Evolutionary conservation across 1,139 yeast genomes (phyloP), one percentile per base, ranked within the genome.

Genomic region (Scheffersomyces insectosa): DNA sequence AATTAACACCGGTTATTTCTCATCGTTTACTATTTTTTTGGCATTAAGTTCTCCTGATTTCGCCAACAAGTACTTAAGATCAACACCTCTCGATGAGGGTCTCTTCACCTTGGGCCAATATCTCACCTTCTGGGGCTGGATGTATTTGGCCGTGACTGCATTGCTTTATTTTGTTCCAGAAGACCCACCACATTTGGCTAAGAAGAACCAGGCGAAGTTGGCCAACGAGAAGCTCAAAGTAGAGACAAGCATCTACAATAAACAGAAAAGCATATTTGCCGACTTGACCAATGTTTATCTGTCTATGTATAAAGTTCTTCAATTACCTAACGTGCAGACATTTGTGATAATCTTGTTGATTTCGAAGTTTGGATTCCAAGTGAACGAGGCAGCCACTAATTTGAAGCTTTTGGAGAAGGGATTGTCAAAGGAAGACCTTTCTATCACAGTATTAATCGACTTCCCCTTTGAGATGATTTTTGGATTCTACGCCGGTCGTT

Each of bases 381-480:
- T 93, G 14, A 93, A 91, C 56, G 99, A 93, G 62, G 91, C 95
- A 4, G 98, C 96, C 20, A 93, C 99, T 1, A 91, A 91, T 58
- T 75, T 93, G 55, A 93, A 91, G 60, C 72, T 95, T 23, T 70
- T 93, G n/a, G 99, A 93, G 61, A 86, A 85, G 59, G 99, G 99
- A 0, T 80, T 93, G 41, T 83, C 95, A 30, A 88, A 91, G 59
- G 99, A 93, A 63, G 98, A 93, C 62, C 73, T 93, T 37, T 95
- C 98, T 1, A 80, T 93, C 12, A 88, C 97, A 0, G 99, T 93
- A 0, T 68, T 93, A 42, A 88, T 95, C 41, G 97, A 93, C 62
- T 93, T 93, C 65, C 99, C 99, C 6, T 90, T 93, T 65, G 99
- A 95, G 63, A 85, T 93, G 63, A 67, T 93, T 3, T 91, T 93